Base-by-base conservation (phyloP, 352 stramenopile genomes). In the Phytophthora megakarya region DNA sequence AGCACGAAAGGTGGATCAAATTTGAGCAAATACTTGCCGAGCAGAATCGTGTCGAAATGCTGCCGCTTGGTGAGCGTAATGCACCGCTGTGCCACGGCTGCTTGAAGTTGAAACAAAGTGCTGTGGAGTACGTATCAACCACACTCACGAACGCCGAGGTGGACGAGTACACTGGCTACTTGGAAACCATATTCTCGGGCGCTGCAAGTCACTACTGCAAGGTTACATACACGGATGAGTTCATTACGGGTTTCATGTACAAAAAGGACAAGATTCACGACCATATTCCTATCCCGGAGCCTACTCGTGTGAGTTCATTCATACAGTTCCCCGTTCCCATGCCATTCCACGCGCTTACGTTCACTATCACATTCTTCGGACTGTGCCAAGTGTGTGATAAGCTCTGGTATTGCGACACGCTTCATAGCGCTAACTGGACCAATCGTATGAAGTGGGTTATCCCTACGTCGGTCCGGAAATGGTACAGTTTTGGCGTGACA, bases 251-350 rank as follows among this genome's bases (percentile, higher is more conserved):
- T 15, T 95, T 95, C 56, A 72, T 95, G 72, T 95, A 92, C 85
- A 95, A 95, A 69, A 95, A 95, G 60, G 87, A 95, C 73, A 95
- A 95, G 59, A 93, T 95, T 38, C 87, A 95, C 65, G 87, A 95
- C 42, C 87, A 95, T 61, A 92, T 95, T 52, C 87, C 87, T 40
- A 92, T 95, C 49, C 87, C 87, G 6, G 85, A 95, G 60, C 85
- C 87, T 1, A 95, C 84, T 25, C 81, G 84, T 39, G 85, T 93
- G 57, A 93, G 82, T 65, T 94, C 87, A 15, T 95, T 95, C 58
- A 93, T 95, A 55, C 87, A 93, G 60, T 95, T 95, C 42, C 87
- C 87, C 6, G 87, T 94, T 23, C 85, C 87, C 5, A 93, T 95
- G 87, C 87, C 87, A 28, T 95, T 95, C 69, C 87, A 95, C 46